Base-by-base conservation (phyloP, 495 filamentous ascomycete species). In the Daldinia decipiens region DNA sequence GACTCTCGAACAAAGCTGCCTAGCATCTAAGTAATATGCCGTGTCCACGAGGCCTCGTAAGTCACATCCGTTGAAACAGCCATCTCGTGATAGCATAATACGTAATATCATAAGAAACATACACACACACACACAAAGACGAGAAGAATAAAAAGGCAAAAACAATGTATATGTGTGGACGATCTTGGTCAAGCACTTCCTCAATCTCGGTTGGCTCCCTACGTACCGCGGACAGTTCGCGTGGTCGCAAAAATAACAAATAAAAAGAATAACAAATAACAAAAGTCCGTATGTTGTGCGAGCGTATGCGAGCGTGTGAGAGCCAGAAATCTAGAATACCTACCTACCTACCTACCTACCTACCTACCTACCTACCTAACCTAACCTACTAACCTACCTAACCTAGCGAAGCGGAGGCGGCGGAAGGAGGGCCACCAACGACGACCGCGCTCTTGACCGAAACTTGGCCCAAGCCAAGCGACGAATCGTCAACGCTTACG, bases 401-500 rank as follows among this genome's bases (percentile, higher is more conserved):
- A 2, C 9, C 9, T 13, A 36, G 53, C 31, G n/a, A 32, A 56
- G 68, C 62, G 57, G 62, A 66, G 62, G 47, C 45, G 5, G 59
- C 54, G 59, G 64, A 45, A 36, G 6, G 39, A 51, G 68, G 70
- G 65, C 70, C 61, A 73, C 70, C 70, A 73, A 73, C 70, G 65
- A 69, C 50, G 58, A 43, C 70, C 65, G 21, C 62, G 11, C 57
- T 66, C 70, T 69, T 73, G 70, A 73, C 70, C 70, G 70, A 73
- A 73, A 73, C 36, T 63, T 71, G 19, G 64, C 43, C 64, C 50
- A 52, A 67, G 59, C 64, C 65, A 67, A 59, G 50, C 59, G 55
- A 36, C 26, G 66, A 64, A 51, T 61, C 71, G 51, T 59, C 62
- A 47, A 67, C 40, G 63, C 70, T 73, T 66, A 64, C 40, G 58